phyloP scores from a whole-genome alignment of 2,329 filamentous ascomycete genomes.

The Aspergillus sp. region DNA sequence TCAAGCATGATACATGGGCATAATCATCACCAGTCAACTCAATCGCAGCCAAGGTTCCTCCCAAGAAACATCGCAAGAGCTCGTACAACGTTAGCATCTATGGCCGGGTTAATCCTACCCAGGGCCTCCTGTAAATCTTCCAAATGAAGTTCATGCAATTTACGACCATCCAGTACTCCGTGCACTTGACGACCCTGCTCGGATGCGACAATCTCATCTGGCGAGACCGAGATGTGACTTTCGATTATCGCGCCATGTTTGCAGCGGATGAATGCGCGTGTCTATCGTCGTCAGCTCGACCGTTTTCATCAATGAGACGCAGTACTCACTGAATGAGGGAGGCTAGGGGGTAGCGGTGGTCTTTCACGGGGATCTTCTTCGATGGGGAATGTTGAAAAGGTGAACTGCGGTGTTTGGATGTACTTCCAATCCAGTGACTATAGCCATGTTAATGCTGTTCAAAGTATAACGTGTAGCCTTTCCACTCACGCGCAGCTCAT shows the following conservation, averaged over 20 bases:
- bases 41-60: slow-evolving; percentile 19
- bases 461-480: neutral
- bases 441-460: slow-evolving; percentile 2
- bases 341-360: slow-evolving; percentile 43
- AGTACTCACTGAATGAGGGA: slow-evolving; percentile 43
- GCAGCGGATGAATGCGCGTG: slow-evolving; percentile 35
- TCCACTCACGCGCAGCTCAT: slow-evolving; percentile 47
- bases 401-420: slow-evolving; percentile 78
- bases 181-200: slow-evolving; percentile 29
- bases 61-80: slow-evolving; percentile 22
- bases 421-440: slow-evolving; percentile 62
- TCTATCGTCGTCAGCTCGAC: slow-evolving; percentile 19
- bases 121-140: slow-evolving; percentile 23
- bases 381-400: slow-evolving; percentile 57
- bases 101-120: slow-evolving; percentile 9
- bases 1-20: too few species aligned
- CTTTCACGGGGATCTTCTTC: slow-evolving; percentile 53
- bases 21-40: neutral
- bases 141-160: slow-evolving; percentile 44
- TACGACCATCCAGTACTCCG: slow-evolving; percentile 30
- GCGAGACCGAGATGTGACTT: slow-evolving; percentile 33
- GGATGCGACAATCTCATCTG: slow-evolving; percentile 23
- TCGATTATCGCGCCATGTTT: slow-evolving; percentile 37
- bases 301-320: neutral
- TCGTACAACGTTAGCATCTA: slow-evolving; percentile 10